Percentiles rank a stretch among this genome's conserved stretches.
Evolutionary conservation across 495 filamentous ascomycete species (phyloP).

Genomic region (Cairneyella variabilis): DNA sequence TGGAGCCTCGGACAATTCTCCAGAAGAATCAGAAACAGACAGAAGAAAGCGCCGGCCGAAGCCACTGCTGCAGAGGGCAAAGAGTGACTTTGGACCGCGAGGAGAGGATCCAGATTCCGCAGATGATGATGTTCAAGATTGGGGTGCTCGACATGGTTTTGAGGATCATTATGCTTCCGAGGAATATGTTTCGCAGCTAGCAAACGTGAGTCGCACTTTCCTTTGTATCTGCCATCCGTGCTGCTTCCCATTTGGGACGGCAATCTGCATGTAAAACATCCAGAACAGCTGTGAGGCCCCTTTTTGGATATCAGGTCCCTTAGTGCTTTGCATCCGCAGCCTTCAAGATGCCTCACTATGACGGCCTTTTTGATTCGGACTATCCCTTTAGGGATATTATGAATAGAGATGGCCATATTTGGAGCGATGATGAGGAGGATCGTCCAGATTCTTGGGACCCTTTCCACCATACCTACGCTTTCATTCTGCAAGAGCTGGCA

Average conservation of each 20-base stretch:
- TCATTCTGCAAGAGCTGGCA: too few relatives aligned
- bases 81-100: constrained; percentile 63
- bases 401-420: too few relatives aligned
- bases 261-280: constrained; percentile 27
- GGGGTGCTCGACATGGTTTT: constrained; percentile 61
- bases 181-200: constrained; percentile 55
- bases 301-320: too few relatives aligned
- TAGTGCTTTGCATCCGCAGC: too few relatives aligned
- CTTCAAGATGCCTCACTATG: too few relatives aligned
- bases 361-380: too few relatives aligned
- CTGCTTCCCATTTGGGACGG: constrained; percentile 23
- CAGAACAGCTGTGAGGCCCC: too few relatives aligned
- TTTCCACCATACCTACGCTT: too few relatives aligned
- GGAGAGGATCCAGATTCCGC: constrained; percentile 35
- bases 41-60: constrained; percentile 38
- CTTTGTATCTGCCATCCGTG: constrained; percentile 22
- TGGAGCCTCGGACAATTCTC: constrained; percentile 19
- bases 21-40: constrained; percentile 24
- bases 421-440: too few relatives aligned
- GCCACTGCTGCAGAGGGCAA: constrained; percentile 61
- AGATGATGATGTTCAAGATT: constrained; percentile 37
- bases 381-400: too few relatives aligned
- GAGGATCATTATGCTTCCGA: constrained; percentile 67
- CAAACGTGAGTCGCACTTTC: constrained; percentile 43
- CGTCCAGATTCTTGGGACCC: too few relatives aligned